Evolutionary conservation across 2,329 filamentous ascomycete genomes (phyloP).

Genomic region (Diatrype stigma): DNA sequence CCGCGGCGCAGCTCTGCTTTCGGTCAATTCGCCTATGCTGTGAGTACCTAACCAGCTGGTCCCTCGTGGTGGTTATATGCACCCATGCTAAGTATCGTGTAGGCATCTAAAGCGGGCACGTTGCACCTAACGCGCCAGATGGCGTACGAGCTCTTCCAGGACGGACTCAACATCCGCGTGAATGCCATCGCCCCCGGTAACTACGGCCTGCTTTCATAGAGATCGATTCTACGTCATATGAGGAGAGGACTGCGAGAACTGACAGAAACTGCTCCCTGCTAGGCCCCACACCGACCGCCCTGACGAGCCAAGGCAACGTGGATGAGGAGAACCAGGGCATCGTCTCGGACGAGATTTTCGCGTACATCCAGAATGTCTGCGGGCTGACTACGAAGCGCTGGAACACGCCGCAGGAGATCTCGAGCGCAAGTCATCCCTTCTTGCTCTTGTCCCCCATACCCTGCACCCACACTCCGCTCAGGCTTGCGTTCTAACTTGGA

Average conservation of each 20-base stretch:
- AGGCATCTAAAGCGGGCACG: conserved; percentile 1
- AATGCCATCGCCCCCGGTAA: conserved; percentile 6
- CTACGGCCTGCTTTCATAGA: background rate
- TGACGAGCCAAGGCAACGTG: background rate
- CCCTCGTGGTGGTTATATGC: background rate
- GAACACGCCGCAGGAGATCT: too few relatives aligned
- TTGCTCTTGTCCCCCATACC: background rate
- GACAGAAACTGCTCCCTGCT: too few relatives aligned
- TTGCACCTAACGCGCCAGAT: conserved; percentile 4
- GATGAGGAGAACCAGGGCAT: background rate
- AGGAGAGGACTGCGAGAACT: too few relatives aligned
- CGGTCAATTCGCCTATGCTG: too few relatives aligned
- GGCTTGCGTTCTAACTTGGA: background rate
- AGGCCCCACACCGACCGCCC: background rate
- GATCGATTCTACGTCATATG: background rate
- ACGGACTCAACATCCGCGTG: conserved; percentile 3
- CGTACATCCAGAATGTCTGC: background rate
- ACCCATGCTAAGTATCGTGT: background rate
- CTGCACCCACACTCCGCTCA: background rate
- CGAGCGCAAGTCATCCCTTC: background rate
- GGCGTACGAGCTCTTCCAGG: conserved; percentile 3
- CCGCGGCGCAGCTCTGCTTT: too few relatives aligned
- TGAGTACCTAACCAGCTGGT: background rate
- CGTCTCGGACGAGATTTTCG: background rate
- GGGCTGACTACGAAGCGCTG: too few relatives aligned